Evolutionary conservation across 805 yeast species (phyloP).

Genomic region (Starmerella apis): DNA sequence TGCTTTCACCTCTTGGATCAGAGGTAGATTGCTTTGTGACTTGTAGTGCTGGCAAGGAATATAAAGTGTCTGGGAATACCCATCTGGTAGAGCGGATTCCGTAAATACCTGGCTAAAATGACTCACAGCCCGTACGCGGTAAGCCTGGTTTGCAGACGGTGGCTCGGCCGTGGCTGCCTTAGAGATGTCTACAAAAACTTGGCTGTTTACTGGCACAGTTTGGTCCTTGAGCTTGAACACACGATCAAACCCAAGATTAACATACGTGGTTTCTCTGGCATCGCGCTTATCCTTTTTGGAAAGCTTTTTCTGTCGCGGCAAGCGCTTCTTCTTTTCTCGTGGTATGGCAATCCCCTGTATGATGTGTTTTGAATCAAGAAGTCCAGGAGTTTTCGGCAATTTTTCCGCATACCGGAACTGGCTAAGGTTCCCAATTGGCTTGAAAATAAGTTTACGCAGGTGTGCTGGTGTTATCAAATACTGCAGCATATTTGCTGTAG

Average conservation of each 20-base stretch:
- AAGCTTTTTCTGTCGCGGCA: conserved; percentile 36
- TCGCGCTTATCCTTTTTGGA: conserved; percentile 44
- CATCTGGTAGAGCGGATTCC: conserved; percentile 52
- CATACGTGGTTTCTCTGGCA: conserved; percentile 53
- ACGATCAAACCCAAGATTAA: conserved; percentile 59
- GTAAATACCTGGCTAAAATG: conserved; percentile 57
- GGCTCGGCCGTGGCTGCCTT: conserved; percentile 60
- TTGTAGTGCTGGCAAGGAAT: conserved; percentile 60
- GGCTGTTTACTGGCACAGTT: conserved; percentile 61
- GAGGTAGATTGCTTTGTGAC: conserved; percentile 23
- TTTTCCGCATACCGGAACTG: conserved; percentile 45
- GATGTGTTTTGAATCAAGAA: conserved; percentile 46
- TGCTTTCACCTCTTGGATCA: conserved; percentile 24
- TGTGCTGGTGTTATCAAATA: conserved; percentile 80
- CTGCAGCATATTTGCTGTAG: conserved; percentile 53
- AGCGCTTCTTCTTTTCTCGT: conserved; percentile 35
- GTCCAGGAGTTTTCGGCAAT: conserved; percentile 58
- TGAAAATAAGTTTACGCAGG: conserved; percentile 54
- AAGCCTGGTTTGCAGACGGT: conserved; percentile 54
- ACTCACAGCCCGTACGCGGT: conserved; percentile 58
- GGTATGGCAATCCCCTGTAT: conserved; percentile 46
- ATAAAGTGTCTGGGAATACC: conserved; percentile 59
- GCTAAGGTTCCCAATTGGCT: conserved; percentile 22
- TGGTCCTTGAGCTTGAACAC: conserved; percentile 43
- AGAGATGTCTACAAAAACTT: conserved; percentile 68